These are phyloP conservation scores for Silene vulgaris DNA, from an alignment of 179 eudicot species.

Conservation along the genomic window DNA sequence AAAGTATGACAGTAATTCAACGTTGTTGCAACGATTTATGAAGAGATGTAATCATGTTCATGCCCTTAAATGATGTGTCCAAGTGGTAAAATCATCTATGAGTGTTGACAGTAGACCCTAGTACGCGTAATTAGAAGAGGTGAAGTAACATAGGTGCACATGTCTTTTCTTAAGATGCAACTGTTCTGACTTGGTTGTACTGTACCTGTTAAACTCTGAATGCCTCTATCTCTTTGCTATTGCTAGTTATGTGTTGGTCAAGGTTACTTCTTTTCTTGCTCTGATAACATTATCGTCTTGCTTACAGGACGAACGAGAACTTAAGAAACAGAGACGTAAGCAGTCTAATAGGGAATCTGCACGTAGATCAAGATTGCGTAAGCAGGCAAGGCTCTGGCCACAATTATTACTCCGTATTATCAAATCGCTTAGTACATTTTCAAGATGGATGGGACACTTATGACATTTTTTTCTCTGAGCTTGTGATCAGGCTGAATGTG, in stretches of 20 bases:
- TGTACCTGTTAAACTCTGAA: too few species aligned
- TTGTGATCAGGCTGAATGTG: constrained; percentile 72
- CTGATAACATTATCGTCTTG: constrained; percentile 1
- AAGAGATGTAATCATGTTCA: too few species aligned
- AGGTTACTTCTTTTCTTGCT: background rate
- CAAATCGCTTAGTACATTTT: constrained; percentile 1
- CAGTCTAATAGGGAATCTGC: constrained; percentile 99
- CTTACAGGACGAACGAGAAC: constrained; percentile 85
- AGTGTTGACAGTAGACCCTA: too few species aligned
- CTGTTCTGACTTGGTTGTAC: too few species aligned
- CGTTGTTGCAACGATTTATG: too few species aligned
- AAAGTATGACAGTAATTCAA: too few species aligned
- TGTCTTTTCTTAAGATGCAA: too few species aligned
- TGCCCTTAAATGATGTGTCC: too few species aligned
- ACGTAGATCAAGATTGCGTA: constrained; percentile 87
- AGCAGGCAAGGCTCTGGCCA: constrained; percentile 54
- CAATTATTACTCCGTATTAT: background rate
- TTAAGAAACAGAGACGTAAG: constrained; percentile 84
- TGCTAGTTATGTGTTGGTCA: background rate
- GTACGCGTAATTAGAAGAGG: too few species aligned
- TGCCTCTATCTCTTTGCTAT: background rate
- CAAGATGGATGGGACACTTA: background rate
- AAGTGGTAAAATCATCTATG: too few species aligned
- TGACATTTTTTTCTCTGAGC: background rate
- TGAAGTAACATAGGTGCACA: too few species aligned